These are phyloP conservation scores for Fraxinus excelsior DNA, from an alignment of 257 asterid species.

Conservation along the genomic window DNA sequence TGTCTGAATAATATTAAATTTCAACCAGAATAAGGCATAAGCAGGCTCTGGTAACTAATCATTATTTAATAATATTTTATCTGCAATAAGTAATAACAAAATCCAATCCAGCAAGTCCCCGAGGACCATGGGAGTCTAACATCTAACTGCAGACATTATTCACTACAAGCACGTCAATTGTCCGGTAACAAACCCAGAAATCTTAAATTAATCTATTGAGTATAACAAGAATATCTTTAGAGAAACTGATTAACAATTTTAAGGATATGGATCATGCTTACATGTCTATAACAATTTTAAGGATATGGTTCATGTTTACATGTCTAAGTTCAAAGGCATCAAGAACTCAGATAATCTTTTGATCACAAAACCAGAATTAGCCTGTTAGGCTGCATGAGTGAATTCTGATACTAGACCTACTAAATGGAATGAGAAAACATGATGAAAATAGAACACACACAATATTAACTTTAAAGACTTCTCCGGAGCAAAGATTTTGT, in stretches of 20 bases:
- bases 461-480: background rate
- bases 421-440: background rate
- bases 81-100: background rate
- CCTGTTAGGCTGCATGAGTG: background rate
- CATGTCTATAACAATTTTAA: background rate
- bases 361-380: background rate
- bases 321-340: constrained; percentile 1
- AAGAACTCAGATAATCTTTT: background rate
- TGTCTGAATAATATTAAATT: background rate
- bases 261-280: background rate
- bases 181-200: background rate
- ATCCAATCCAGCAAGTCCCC: background rate
- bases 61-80: constrained; percentile 20
- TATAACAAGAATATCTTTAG: background rate
- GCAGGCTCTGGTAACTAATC: constrained; percentile 2
- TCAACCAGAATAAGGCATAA: constrained; percentile 1
- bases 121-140: background rate
- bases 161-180: background rate
- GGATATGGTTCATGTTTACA: background rate
- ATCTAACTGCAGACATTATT: background rate
- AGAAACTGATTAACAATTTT: background rate
- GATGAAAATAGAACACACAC: background rate
- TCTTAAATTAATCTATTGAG: background rate
- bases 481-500: background rate
- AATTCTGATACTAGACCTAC: background rate